Conservation (phyloP, 345 rosid species). For the Gossypium turneri region DNA sequence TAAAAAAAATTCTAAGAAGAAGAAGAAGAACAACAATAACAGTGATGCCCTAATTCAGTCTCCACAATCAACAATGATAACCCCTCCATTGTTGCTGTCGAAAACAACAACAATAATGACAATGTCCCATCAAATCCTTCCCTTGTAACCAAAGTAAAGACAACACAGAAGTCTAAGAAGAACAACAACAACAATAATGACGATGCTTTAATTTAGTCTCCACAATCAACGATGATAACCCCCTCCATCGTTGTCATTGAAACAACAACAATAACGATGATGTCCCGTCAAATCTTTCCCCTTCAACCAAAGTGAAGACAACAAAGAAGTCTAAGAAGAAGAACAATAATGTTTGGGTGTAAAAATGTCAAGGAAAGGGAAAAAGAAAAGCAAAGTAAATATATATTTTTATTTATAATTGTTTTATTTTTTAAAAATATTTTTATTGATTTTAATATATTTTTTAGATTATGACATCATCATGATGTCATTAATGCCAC, state of each 20-base stretch:
- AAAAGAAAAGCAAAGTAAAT: slow-evolving; percentile 72
- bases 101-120: neutral
- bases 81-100: neutral
- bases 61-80: neutral
- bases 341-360: slow-evolving; percentile 74
- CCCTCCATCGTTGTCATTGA: slow-evolving; percentile 8
- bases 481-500: too few relatives aligned
- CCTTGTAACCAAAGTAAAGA: neutral
- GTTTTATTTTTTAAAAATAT: too few relatives aligned
- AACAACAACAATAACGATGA: slow-evolving; percentile 22
- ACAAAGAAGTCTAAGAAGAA: slow-evolving; percentile 83
- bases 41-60: neutral
- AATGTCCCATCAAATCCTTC: neutral
- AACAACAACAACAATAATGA: neutral
- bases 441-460: too few relatives aligned
- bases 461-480: too few relatives aligned
- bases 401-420: neutral
- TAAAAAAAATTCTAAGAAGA: neutral
- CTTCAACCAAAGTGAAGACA: slow-evolving; percentile 12
- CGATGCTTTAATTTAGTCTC: neutral
- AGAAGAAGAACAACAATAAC: neutral
- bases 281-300: slow-evolving; percentile 5
- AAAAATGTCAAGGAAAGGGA: slow-evolving; percentile 81
- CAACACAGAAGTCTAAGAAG: neutral
- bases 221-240: slow-evolving; percentile 11